Base-by-base conservation (phyloP, 306 rosid species). In the Casuarina equisetifolia region DNA sequence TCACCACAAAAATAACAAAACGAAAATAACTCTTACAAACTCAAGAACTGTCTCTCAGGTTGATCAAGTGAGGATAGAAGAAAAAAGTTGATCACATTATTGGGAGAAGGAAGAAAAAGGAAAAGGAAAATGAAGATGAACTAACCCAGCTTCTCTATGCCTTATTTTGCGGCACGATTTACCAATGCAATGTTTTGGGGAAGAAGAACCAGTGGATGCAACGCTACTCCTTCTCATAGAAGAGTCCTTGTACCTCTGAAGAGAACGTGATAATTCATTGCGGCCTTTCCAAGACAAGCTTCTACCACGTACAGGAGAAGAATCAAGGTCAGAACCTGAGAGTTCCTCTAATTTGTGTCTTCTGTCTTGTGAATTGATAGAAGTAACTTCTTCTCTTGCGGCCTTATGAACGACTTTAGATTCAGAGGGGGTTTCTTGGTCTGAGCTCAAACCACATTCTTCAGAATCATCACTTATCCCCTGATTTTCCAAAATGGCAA, bases 281-380 rank as follows among this genome's bases (percentile, higher is more conserved):
- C 87, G 96, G 73, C 97, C 98, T 82, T 92, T 95, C 98, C 98
- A 92, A 78, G 97, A 92, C 86, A 95, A 81, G 92, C 90, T 91
- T 86, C 88, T 84, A 77, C 90, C 78, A 74, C 79, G 71, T 59
- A 78, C 74, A 12, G 81, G 89, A 76, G 91, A 88, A 87, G 96
- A 83, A 82, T 89, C 93, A 44, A 45, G 48, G 42, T 86, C 89
- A 74, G 91, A 92, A 79, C 89, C 90, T 67, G 83, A 88, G 73
- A 72, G 70, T 70, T 90, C 97, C 48, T 87, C 92, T 64, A 82
- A 81, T 45, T 68, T 86, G 36, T 75, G 85, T 67, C 79, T 79
- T 85, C 91, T 88, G 58, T 36, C 82, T 79, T 74, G 81, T 44
- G 84, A 84, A 75, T 74, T 46, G 80, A 81, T 52, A 35, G 81